Evolutionary conservation across 805 yeast genomes (phyloP), one percentile per base, ranked within the genome.

Genomic region (Hanseniaspora valbyensis): DNA sequence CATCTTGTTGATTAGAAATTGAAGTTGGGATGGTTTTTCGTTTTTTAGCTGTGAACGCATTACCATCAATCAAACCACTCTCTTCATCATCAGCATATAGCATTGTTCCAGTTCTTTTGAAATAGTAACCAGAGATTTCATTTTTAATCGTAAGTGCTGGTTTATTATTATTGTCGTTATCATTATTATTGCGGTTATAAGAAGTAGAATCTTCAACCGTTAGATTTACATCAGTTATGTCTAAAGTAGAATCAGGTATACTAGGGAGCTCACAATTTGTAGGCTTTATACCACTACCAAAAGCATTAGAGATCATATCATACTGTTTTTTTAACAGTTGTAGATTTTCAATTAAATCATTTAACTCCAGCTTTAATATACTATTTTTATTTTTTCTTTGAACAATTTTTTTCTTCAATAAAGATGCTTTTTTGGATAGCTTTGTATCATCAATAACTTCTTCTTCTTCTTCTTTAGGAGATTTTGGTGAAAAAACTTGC

Each of bases 301-400:
- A 44, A 2, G 44, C 29, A 10, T 28, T 40, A 4, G 49, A 44
- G 13, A 44, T 50, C 36, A 53, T 37, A 26, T 44, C 53, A 30
- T 48, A 56, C 28, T 52, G 55, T 21, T 54, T 55, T 42, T 59
- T 59, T 49, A 59, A 46, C n/a, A 54, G 57, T 41, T 59, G 63
- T 38, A 59, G 44, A 34, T 50, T 56, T 18, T 60, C 60, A 5
- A 59, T 60, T 29, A 60, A 46, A 32, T 54, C 57, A 13, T 58
- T 56, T 40, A 60, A 52, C 34, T 60, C 61, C 44, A 56, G 53
- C 49, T 60, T 60, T 49, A 60, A 53, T 43, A 57, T 52, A 29
- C 53, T 57, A 45, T 60, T 60, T 42, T 60, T 59, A 26, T 53
- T 49, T 44, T 58, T 56, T 40, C 59, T 54, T 32, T 54, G 54